A percentile compares a stretch with the other conserved stretches of the same genome.
Conservation (phyloP, 2,329 filamentous ascomycete genomes). For the Chaetomium olivaceum region DNA sequence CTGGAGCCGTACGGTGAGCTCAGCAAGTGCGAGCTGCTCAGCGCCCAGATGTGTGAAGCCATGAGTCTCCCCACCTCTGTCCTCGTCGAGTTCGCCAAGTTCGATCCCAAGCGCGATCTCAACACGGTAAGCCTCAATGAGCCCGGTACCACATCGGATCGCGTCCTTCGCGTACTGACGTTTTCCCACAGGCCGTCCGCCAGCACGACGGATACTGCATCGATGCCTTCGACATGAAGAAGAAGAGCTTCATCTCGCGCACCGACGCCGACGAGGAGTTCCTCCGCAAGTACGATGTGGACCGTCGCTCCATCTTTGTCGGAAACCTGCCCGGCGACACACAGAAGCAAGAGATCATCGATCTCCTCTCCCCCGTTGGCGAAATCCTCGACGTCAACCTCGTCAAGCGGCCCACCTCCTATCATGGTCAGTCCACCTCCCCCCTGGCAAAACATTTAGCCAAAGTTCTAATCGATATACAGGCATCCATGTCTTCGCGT, state of each 20-base stretch:
- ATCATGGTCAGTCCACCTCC: conserved; percentile 11
- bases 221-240: conserved; percentile 36
- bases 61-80: conserved; percentile 44
- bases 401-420: conserved; percentile 28
- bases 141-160: not conserved
- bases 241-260: conserved; percentile 17
- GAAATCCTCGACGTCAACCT: conserved; percentile 39
- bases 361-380: conserved; percentile 44
- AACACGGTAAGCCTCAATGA: conserved; percentile 44
- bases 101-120: conserved; percentile 53
- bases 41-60: conserved; percentile 37
- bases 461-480: not conserved
- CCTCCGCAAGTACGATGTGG: conserved; percentile 44
- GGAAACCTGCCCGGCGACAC: conserved; percentile 46
- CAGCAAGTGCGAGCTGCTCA: conserved; percentile 41
- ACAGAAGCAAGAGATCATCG: conserved; percentile 41
- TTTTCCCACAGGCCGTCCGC: conserved; percentile 19
- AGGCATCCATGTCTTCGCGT: conserved; percentile 23
- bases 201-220: conserved; percentile 23
- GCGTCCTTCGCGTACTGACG: conserved; percentile 4
- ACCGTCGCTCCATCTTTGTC: conserved; percentile 51
- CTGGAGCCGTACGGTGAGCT: conserved; percentile 50
- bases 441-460: not conserved
- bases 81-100: conserved; percentile 52
- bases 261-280: conserved; percentile 28